phyloP scores from a whole-genome alignment of 176 grass and related monocot species.

The Raddia distichophylla region DNA sequence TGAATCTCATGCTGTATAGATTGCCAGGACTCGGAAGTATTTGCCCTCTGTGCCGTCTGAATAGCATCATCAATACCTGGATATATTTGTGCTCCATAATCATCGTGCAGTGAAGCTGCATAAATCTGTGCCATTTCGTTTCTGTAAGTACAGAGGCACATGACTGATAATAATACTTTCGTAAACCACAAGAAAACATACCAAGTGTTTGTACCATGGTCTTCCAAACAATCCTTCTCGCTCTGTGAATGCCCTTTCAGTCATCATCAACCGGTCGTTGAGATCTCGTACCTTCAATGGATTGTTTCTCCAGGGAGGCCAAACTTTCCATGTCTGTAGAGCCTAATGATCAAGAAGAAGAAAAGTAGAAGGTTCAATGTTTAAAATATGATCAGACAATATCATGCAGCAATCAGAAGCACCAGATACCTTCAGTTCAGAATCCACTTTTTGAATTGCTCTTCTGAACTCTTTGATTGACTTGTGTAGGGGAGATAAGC shows the following conservation, averaged over 20 bases:
- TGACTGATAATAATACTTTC: not conserved
- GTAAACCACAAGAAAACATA: slow-evolving; percentile 27
- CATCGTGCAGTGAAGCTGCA: slow-evolving; percentile 62
- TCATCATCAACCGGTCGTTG: slow-evolving; percentile 86
- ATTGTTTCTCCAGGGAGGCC: slow-evolving; percentile 49
- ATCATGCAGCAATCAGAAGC: not conserved
- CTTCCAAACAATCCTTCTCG: slow-evolving; percentile 66
- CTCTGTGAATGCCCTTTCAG: slow-evolving; percentile 79
- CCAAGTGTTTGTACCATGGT: slow-evolving; percentile 95
- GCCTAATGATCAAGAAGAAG: slow-evolving; percentile 45
- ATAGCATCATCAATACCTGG: slow-evolving; percentile 77
- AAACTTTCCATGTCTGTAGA: slow-evolving; percentile 52
- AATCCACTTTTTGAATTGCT: slow-evolving; percentile 67
- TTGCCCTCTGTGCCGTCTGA: slow-evolving; percentile 53
- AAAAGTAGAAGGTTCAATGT: not conserved
- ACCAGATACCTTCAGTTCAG: slow-evolving; percentile 68
- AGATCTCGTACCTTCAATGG: slow-evolving; percentile 65
- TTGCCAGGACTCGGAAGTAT: slow-evolving; percentile 56
- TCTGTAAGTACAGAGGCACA: slow-evolving; percentile 17
- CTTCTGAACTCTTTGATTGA: slow-evolving; percentile 70
- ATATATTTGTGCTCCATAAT: slow-evolving; percentile 81
- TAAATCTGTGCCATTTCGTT: slow-evolving; percentile 60
- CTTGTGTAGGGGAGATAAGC: slow-evolving; percentile 66
- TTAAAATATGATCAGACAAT: not conserved
- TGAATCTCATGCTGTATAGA: slow-evolving; percentile 77